A percentile compares a stretch with the other conserved stretches of the same genome.
These are phyloP conservation scores for Penicillium tannophilum DNA, from an alignment of 495 filamentous ascomycete genomes.

Conservation along the genomic window DNA sequence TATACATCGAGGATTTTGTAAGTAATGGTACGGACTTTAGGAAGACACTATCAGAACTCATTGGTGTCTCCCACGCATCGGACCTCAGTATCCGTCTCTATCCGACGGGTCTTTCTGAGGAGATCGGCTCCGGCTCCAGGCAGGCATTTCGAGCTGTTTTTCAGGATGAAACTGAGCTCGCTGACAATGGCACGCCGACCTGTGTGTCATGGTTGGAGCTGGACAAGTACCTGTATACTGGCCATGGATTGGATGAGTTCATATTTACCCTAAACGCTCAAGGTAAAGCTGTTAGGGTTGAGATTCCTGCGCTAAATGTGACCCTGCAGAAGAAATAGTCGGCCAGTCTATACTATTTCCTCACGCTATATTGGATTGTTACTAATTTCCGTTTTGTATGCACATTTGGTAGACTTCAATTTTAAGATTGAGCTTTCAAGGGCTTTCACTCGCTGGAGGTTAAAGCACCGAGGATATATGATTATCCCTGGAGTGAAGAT, in stretches of 20 bases:
- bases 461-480: no score
- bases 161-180: conserved; percentile 38
- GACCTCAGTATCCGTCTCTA: conserved; percentile 48
- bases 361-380: no score
- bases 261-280: conserved; percentile 44
- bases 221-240: conserved; percentile 44
- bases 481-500: no score
- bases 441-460: no score
- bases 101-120: conserved; percentile 34
- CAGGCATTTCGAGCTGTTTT: conserved; percentile 49
- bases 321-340: conserved; percentile 3
- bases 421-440: no score
- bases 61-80: conserved; percentile 32
- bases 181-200: conserved; percentile 29
- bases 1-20: conserved; percentile 50
- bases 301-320: conserved; percentile 45
- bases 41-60: conserved; percentile 22
- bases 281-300: conserved; percentile 44
- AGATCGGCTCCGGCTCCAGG: conserved; percentile 15
- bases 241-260: conserved; percentile 52
- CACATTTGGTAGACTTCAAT: no score
- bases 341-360: no score
- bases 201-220: conserved; percentile 54
- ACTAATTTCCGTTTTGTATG: no score
- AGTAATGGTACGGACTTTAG: conserved; percentile 53